phyloP scores from a whole-genome alignment of 2,329 filamentous ascomycete genomes.

The Xylariales sp. region DNA sequence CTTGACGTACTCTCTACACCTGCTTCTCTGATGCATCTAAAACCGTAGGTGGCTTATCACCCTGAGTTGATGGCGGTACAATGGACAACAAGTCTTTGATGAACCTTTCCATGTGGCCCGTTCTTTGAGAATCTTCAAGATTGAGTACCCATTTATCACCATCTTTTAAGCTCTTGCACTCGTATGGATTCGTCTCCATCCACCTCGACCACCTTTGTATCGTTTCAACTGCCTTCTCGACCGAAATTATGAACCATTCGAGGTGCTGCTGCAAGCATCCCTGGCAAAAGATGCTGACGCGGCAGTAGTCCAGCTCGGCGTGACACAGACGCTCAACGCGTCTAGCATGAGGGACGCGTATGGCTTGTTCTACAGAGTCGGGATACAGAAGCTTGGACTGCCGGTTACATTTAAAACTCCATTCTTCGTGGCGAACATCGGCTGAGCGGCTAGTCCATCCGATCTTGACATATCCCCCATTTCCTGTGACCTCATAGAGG shows the following conservation, averaged over 20 bases:
- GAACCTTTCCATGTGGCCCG: too few species aligned
- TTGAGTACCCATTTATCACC: neutral
- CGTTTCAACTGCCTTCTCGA: neutral
- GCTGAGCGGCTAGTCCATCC: neutral
- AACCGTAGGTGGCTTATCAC: too few species aligned
- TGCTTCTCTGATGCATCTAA: too few species aligned
- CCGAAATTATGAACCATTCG: neutral
- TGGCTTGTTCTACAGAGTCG: neutral
- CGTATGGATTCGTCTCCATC: neutral
- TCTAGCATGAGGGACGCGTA: neutral
- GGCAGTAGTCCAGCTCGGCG: neutral
- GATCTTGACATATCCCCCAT: neutral
- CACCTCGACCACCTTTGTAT: neutral
- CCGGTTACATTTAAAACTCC: neutral
- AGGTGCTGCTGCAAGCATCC: neutral
- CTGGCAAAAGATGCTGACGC: neutral
- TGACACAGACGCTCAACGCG: neutral
- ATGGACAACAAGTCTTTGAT: too few species aligned
- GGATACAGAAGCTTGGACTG: neutral
- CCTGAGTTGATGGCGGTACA: too few species aligned
- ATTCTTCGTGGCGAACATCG: neutral
- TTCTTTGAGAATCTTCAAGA: too few species aligned
- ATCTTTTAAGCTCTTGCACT: neutral
- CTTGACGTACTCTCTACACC: too few species aligned
- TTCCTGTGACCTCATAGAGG: neutral